A percentile compares a stretch with the other conserved stretches of the same genome.
phyloP scores from a whole-genome alignment of 768 basidiomycete species.

The Boletus subcaerulescens region DNA sequence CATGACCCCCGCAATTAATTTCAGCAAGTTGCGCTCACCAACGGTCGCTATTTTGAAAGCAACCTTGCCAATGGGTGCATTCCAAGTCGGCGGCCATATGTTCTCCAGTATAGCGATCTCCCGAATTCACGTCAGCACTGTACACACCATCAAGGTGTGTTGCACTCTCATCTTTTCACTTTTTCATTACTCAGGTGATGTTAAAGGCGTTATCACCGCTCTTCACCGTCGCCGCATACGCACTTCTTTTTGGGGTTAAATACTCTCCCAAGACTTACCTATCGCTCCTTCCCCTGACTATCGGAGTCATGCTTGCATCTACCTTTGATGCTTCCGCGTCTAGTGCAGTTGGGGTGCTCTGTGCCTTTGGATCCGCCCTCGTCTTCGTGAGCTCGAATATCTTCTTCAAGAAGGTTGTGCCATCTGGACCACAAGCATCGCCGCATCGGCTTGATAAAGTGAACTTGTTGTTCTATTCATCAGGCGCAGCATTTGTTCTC shows the following conservation, averaged over 20 bases:
- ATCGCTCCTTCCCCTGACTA: slow-evolving; percentile 88
- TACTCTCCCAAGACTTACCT: slow-evolving; percentile 91
- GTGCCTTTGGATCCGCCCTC: slow-evolving; percentile 94
- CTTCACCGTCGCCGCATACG: slow-evolving; percentile 96
- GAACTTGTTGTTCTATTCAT: slow-evolving; percentile 93
- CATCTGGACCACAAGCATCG: slow-evolving; percentile 47
- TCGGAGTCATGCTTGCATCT: slow-evolving; percentile 97
- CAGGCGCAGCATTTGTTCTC: slow-evolving; percentile 87
- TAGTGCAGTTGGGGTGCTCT: slow-evolving; percentile 82
- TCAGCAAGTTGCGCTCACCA: slow-evolving; percentile 67
- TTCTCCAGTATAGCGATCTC: slow-evolving; percentile 98
- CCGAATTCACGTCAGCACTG: slow-evolving; percentile 93
- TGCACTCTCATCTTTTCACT: background rate
- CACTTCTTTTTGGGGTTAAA: slow-evolving; percentile 87
- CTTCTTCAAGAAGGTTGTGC: slow-evolving; percentile 99
- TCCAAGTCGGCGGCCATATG: slow-evolving; percentile 97
- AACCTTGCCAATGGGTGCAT: slow-evolving; percentile 93
- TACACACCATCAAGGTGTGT: slow-evolving; percentile 96
- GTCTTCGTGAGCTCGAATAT: slow-evolving; percentile 98
- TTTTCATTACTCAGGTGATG: slow-evolving; percentile 1
- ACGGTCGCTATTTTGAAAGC: slow-evolving; percentile 68
- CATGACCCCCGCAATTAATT: slow-evolving; percentile 71
- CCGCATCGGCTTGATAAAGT: slow-evolving; percentile 92
- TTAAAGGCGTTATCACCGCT: slow-evolving; percentile 89
- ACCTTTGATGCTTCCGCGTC: slow-evolving; percentile 90